Conservation (phyloP, 306 rosid genomes). For the Bauhinia variegata region DNA sequence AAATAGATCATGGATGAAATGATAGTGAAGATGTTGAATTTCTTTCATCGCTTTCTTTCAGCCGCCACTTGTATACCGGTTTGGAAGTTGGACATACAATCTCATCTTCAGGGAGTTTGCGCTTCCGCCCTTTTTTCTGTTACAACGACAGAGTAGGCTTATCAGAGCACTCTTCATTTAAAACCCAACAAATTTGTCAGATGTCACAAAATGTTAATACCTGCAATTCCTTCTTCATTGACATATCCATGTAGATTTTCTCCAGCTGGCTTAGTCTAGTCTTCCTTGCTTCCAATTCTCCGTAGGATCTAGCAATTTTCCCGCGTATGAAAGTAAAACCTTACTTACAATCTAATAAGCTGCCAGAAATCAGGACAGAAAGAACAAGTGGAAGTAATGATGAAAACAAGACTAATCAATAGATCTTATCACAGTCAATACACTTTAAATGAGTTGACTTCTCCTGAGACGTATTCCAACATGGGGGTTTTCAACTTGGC, state of each 20-base stretch:
- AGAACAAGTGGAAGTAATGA: slow-evolving; percentile 10
- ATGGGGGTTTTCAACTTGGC: background rate
- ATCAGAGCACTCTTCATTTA: slow-evolving; percentile 7
- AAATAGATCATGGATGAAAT: too few relatives aligned
- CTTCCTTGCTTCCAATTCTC: slow-evolving; percentile 70
- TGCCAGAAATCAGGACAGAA: slow-evolving; percentile 18
- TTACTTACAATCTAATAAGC: slow-evolving; percentile 6
- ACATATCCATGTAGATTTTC: slow-evolving; percentile 74
- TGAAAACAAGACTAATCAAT: background rate
- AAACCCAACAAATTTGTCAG: background rate
- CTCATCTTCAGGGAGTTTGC: slow-evolving; percentile 80
- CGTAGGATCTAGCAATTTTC: slow-evolving; percentile 62
- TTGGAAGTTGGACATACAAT: slow-evolving; percentile 56
- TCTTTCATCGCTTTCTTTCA: slow-evolving; percentile 68
- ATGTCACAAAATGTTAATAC: slow-evolving; percentile 43
- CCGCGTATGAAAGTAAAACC: slow-evolving; percentile 37
- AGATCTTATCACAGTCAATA: slow-evolving; percentile 5
- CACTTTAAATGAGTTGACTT: background rate
- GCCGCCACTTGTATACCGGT: slow-evolving; percentile 79
- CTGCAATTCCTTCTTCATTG: slow-evolving; percentile 74
- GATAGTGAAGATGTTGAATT: too few relatives aligned
- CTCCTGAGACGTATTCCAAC: background rate
- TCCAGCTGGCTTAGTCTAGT: slow-evolving; percentile 61
- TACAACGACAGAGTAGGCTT: slow-evolving; percentile 11
- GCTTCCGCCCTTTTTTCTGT: slow-evolving; percentile 70